Percentiles rank a stretch among this genome's conserved stretches.
Evolutionary conservation across 2,329 filamentous ascomycete genomes (phyloP).

Genomic region (Didymella pinodella): DNA sequence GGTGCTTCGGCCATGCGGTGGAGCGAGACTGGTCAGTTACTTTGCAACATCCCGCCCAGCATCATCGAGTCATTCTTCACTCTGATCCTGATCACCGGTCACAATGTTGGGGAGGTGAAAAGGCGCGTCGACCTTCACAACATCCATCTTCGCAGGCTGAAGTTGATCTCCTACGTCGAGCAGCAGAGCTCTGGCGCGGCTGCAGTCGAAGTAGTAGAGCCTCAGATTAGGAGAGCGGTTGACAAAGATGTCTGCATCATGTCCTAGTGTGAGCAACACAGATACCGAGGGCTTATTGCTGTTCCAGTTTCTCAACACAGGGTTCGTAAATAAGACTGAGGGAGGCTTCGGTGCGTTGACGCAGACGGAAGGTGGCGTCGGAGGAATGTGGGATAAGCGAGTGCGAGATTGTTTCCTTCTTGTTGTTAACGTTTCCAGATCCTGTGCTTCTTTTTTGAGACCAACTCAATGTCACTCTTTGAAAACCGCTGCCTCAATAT

Average conservation of each 20-base stretch:
- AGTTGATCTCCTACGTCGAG: constrained; percentile 6
- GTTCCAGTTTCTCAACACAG: no score
- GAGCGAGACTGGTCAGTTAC: constrained; percentile 14
- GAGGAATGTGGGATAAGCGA: no score
- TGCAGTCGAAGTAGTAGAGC: not conserved
- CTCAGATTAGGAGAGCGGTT: no score
- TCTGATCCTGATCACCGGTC: constrained; percentile 11
- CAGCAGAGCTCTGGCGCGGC: not conserved
- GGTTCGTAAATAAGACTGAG: no score
- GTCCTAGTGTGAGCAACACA: not conserved
- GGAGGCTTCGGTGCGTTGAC: no score
- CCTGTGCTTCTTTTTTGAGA: no score
- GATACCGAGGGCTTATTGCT: no score
- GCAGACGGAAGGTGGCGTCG: no score
- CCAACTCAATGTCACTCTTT: no score
- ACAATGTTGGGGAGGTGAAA: constrained; percentile 13
- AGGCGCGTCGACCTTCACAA: constrained; percentile 11
- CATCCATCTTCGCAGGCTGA: constrained; percentile 8
- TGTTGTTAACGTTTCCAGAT: no score
- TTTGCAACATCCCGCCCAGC: constrained; percentile 17
- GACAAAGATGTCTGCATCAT: not conserved
- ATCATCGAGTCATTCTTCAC: constrained; percentile 16
- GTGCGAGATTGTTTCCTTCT: no score
- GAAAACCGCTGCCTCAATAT: no score
- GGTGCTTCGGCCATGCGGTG: constrained; percentile 14